Base-by-base conservation (phyloP, 2,329 filamentous ascomycete genomes). In the Coleophoma cylindrospora region DNA sequence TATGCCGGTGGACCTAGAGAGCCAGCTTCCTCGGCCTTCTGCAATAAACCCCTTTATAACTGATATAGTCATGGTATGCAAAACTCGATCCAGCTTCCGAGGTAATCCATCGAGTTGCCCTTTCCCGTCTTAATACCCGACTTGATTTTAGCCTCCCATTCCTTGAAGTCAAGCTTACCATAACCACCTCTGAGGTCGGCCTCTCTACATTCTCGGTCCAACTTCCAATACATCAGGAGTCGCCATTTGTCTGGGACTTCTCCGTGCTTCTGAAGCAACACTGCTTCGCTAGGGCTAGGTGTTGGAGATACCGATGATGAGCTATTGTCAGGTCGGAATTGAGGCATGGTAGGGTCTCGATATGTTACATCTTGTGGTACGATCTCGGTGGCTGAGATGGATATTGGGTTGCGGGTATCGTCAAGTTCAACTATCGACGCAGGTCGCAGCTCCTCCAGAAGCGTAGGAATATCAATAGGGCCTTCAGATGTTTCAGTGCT, bases 21-120 rank as follows among this genome's bases (percentile, higher is more conserved):
- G 27, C 27, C 27, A 27, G 27, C 27, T 27, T 27, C 9, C 27
- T 27, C 4, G 9, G 4, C 7, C 9, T 27, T 27, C 27, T 27
- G 27, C 27, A 27, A 27, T 8, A 27, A 27, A 7, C 6, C 9
- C 27, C 9, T 27, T 27, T 27, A 27, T 10, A 27, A 27, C 4
- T 27, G 27, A 27, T 27, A 27, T 27, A 27, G 40, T 57, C 43
- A 65, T 21, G 81, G 82, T 57, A 86, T 84, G 65, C 82, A 86
- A 65, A 85, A 84, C 65, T 96, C 91, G 67, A 96, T 89, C 92
- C 92, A 97, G 61, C 83, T 89, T 52, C 89, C 89, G 43, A 96
- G 75, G 67, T 96, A 92, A 58, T 89, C 87, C 54, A 91, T 75
- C 48, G 85, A 72, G 63, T 83, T 81, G 13, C 76, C 78, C 27